Evolutionary conservation across 148 eudicot genomes (phyloP), one percentile per base, ranked within the genome.

Genomic region (Chenopodium berlandieri): DNA sequence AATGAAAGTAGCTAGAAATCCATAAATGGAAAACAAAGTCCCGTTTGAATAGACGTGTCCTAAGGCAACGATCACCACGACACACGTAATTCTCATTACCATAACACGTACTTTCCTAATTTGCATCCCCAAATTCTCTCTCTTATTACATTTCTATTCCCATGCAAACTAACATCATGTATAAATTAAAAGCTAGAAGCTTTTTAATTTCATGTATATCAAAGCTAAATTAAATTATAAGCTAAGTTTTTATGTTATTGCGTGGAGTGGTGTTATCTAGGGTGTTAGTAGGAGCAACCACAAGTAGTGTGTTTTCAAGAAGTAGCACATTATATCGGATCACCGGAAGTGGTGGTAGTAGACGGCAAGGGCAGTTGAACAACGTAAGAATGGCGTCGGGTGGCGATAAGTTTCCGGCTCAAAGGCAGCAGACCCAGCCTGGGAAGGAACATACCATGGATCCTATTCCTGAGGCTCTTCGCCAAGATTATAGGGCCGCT

Each of bases 391-490:
- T 93, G 97, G 92, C 93, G 23, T 84, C 88, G 16, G 78, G 85
- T 2, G 87, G 85, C 3, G 75, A 85, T 25, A 78, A 87, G 79
- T 93, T 93, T 78, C 95, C 97, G n/a, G 80, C 87, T 0, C 95
- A 94, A 73, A 86, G 44, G 60, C 97, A 94, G 86, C 88, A 91
- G 4, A 52, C 83, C 56, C 97, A 94, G 83, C 97, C 97, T 0
- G 97, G 97, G 6, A 90, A 89, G 65, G 94, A 94, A 84, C 96
- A 94, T 82, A 76, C 82, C 81, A 94, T 94, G 98, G 91, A 92
- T 81, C 98, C 98, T 1, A 73, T 83, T 11, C 94, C 96, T 65
- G 86, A 86, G 30, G 76, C 77, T 5, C n/a, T 85, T 30, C 83
- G 64, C 71, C 82, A 60, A 0, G 82, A 90, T 0, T 91, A 92